Evolutionary conservation across 495 filamentous ascomycete species (phyloP), one percentile per base, ranked within the genome.

Genomic region (Aspergillus baeticus): DNA sequence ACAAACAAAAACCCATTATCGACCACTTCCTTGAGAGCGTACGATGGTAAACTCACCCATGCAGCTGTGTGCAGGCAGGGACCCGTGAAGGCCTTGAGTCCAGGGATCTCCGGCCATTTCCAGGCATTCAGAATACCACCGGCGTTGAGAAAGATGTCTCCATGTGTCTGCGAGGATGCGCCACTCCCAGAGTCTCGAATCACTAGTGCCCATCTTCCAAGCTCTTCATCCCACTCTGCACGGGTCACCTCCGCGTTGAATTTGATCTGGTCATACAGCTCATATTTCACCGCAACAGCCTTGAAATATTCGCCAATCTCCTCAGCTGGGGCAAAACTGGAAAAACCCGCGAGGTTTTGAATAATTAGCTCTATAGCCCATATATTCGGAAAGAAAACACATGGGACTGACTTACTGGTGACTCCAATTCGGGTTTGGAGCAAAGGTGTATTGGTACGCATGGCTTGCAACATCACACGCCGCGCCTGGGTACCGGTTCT

Each of bases 391-490:
- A n/a, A n/a, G n/a, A n/a, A n/a, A n/a, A n/a, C n/a, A n/a, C n/a
- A n/a, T n/a, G n/a, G n/a, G n/a, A n/a, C n/a, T n/a, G n/a, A n/a
- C n/a, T n/a, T n/a, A n/a, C n/a, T 67, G 58, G 35, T 69, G 67
- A 0, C 73, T 76, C 83, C 84, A 86, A 31, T 72, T 66, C 7
- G 76, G 67, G 62, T 85, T 85, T 20, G 67, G 73, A 14, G 72
- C 73, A 61, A 86, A 87, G 3, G 73, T 77, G 67, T 83, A 82
- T 33, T 70, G 77, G 65, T 87, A 87, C 18, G 79, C 4, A 71
- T 61, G n/a, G 4, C 82, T 75, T 47, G 75, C 77, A 47, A 69
- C 42, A 52, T 72, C 69, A 52, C 77, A 80, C 38, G 75, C 78
- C 17, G 42, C 18, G 0, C 49, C 49, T 7, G 49, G 49, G 37